These are phyloP conservation scores for Solanum hybrid DNA, from an alignment of 305 asterid species.

Conservation along the genomic window DNA sequence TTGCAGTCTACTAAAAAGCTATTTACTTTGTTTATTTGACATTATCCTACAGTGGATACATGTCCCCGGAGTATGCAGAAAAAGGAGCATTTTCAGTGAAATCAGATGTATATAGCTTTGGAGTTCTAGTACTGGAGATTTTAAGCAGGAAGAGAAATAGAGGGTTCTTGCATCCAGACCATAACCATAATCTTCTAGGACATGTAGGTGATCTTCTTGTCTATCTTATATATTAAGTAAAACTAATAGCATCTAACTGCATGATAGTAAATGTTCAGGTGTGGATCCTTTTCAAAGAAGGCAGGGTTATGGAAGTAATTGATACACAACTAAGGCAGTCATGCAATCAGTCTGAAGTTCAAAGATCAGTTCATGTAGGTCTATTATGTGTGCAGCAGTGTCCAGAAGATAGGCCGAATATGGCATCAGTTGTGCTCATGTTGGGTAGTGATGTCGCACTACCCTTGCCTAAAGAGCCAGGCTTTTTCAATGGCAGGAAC, in stretches of 20 bases:
- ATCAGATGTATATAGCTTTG: background rate
- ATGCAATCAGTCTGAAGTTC: background rate
- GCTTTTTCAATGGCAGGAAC: background rate
- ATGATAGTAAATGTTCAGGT: background rate
- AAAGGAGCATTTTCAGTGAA: background rate
- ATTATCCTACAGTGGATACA: background rate
- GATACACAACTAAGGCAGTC: slow-evolving; percentile 2
- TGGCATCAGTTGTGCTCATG: slow-evolving; percentile 4
- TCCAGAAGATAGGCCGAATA: background rate
- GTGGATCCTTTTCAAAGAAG: slow-evolving; percentile 6
- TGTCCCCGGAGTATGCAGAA: background rate
- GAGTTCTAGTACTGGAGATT: background rate
- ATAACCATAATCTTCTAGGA: background rate
- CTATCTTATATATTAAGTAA: background rate
- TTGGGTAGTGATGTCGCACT: background rate
- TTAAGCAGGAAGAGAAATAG: slow-evolving; percentile 5
- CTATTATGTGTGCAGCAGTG: background rate
- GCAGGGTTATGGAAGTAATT: background rate
- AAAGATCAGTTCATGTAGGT: background rate
- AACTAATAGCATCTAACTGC: background rate
- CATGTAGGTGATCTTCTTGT: background rate
- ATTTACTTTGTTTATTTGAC: background rate
- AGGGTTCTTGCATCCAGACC: background rate
- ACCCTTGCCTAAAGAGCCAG: slow-evolving; percentile 2
- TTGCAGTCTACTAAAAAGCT: background rate